Conservation (phyloP, 495 filamentous ascomycete species). For the Aspergillus homomorphus region DNA sequence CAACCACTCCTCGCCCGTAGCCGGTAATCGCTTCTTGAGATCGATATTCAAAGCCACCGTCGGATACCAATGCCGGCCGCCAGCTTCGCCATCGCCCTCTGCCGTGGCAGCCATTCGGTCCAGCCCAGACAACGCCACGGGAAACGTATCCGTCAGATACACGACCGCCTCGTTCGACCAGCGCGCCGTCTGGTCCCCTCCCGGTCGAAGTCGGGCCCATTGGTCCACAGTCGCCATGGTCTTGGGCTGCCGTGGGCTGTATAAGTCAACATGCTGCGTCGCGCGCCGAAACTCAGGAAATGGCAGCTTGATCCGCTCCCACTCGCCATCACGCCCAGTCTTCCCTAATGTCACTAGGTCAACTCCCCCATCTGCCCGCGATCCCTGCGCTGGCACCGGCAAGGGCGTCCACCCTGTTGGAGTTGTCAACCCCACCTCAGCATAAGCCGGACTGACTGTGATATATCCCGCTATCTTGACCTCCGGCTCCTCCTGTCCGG, state of each 20-base stretch:
- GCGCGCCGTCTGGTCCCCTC: slow-evolving; percentile 38
- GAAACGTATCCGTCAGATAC: slow-evolving; percentile 63
- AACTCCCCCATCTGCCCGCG: slow-evolving; percentile 21
- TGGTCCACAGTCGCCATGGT: slow-evolving; percentile 54
- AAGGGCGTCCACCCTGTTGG: slow-evolving; percentile 49
- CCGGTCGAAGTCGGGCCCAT: slow-evolving; percentile 57
- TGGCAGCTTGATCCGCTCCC: slow-evolving; percentile 34
- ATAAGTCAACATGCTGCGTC: slow-evolving; percentile 51
- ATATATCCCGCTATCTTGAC: slow-evolving; percentile 67
- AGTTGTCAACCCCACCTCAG: slow-evolving; percentile 57
- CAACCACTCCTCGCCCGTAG: slow-evolving; percentile 62
- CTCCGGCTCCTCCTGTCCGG: slow-evolving; percentile 23
- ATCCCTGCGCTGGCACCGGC: slow-evolving; percentile 43
- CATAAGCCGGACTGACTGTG: slow-evolving; percentile 59
- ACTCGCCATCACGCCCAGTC: slow-evolving; percentile 29
- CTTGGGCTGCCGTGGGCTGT: slow-evolving; percentile 44
- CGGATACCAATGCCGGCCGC: slow-evolving; percentile 67
- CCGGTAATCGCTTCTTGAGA: slow-evolving; percentile 59
- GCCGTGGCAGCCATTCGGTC: slow-evolving; percentile 29
- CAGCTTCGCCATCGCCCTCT: slow-evolving; percentile 11
- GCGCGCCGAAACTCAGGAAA: slow-evolving; percentile 52
- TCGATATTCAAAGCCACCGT: slow-evolving; percentile 70
- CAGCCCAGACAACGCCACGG: slow-evolving; percentile 52
- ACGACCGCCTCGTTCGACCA: slow-evolving; percentile 56
- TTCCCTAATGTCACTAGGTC: slow-evolving; percentile 36